phyloP scores from a whole-genome alignment of 345 rosid species.

The Anacardium occidentale region DNA sequence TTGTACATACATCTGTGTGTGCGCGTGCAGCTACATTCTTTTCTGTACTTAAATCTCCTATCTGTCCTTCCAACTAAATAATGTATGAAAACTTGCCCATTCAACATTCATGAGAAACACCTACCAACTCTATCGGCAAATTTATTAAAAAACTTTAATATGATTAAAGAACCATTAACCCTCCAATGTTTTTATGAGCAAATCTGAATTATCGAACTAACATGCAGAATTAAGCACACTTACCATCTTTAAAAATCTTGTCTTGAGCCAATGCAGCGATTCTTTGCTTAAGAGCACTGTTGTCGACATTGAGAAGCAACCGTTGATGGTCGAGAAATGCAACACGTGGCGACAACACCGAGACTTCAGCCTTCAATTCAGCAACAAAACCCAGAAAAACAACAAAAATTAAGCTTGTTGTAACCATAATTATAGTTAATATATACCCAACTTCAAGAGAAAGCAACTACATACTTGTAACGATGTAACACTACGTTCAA shows the following conservation, averaged over 20 bases:
- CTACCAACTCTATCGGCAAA: background rate
- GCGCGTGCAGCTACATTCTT: background rate
- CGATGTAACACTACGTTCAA: slow-evolving; percentile 81
- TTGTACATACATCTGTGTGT: background rate
- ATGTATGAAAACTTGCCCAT: no score
- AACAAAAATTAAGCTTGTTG: background rate
- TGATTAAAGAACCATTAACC: background rate
- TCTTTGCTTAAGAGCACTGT: slow-evolving; percentile 85
- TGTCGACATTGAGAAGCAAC: slow-evolving; percentile 77
- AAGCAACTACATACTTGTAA: slow-evolving; percentile 51
- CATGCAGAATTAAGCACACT: slow-evolving; percentile 8
- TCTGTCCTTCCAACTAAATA: background rate
- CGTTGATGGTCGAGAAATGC: slow-evolving; percentile 88
- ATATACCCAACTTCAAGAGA: background rate
- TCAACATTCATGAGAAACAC: background rate
- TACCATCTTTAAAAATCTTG: slow-evolving; percentile 89
- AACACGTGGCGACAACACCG: slow-evolving; percentile 80
- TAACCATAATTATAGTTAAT: background rate
- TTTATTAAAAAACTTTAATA: background rate
- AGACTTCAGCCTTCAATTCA: slow-evolving; percentile 65
- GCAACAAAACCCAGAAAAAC: background rate
- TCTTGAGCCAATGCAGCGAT: slow-evolving; percentile 95
- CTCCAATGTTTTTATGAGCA: no score
- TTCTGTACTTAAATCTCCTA: background rate
- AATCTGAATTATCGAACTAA: background rate